Evolutionary conservation across 257 asterid species (phyloP), one percentile per base, ranked within the genome.

Genomic region (Nicotiana obtusifolia): DNA sequence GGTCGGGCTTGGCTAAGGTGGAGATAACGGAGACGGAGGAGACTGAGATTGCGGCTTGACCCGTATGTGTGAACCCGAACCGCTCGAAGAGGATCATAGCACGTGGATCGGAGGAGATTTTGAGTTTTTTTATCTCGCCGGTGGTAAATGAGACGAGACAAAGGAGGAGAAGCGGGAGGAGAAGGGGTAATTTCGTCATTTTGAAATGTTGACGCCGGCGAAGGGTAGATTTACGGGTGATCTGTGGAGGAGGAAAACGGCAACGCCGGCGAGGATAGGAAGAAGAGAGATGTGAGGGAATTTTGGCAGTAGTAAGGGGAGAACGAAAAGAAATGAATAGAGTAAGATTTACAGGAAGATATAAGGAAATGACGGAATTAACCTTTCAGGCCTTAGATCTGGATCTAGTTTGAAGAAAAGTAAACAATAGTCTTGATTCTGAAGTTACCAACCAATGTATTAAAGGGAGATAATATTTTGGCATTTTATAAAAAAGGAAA

Each of bases 41-140:
- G 56, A 92, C 92, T 67, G 87, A 7, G 84, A 91, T 85, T 66
- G 89, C 80, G 64, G 90, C 90, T 44, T 83, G 94, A 57, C 97
- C 95, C 67, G 97, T 91, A 88, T 90, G 98, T 15, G 97, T 96
- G 88, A 96, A 96, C 10, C 97, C 99, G 83, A 94, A 96, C 26
- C 96, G 95, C 30, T 94, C 98, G 85, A 96, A 93, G 75, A 94
- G 91, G 76, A 96, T 94, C 95, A 96, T 91, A 2, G 98, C 86
- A 64, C 98, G 93, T 1, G 94, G 64, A 71, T 96, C 98, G 85
- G 91, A 73, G 33, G 87, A 78, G 87, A 96, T 92, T 83, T 91
- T 91, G 5, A 92, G 88, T 83, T 87, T 94, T 84, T 94, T 94
- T 81, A 94, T 94, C 93, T 96, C 98, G 78, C 92, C 98, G 78